phyloP scores from a whole-genome alignment of 345 rosid species.

The Rhodamnia rubescens region DNA sequence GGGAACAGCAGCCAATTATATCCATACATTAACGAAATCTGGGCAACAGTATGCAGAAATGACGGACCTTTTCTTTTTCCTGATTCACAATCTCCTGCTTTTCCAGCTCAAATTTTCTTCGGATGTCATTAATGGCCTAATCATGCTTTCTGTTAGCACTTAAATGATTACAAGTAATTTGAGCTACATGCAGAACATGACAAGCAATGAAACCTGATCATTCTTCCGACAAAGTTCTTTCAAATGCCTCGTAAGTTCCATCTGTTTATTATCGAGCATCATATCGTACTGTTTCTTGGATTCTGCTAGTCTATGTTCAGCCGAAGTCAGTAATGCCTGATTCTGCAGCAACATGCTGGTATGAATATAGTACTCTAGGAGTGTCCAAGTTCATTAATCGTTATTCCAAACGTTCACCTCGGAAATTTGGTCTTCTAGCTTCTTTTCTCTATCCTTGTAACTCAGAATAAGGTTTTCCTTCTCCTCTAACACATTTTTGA shows the following conservation, averaged over 20 bases:
- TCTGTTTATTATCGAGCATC: conserved; percentile 76
- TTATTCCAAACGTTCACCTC: conserved; percentile 23
- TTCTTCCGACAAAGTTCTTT: conserved; percentile 87
- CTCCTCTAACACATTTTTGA: conserved; percentile 41
- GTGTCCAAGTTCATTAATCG: neutral
- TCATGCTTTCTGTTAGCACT: conserved; percentile 6
- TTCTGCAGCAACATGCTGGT: conserved; percentile 34
- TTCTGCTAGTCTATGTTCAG: conserved; percentile 64
- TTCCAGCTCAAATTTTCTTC: conserved; percentile 77
- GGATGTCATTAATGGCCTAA: conserved; percentile 82
- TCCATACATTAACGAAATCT: neutral
- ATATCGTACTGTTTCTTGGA: conserved; percentile 57
- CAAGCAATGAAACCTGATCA: conserved; percentile 51
- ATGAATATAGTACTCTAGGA: conserved; percentile 1
- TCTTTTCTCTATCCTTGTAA: conserved; percentile 42
- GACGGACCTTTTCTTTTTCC: conserved; percentile 59
- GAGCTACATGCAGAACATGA: conserved; percentile 1
- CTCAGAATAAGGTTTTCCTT: conserved; percentile 55
- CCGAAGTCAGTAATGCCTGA: conserved; percentile 40
- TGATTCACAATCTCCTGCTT: conserved; percentile 48
- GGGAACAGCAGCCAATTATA: conserved; percentile 1
- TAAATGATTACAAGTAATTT: neutral
- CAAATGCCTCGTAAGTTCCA: conserved; percentile 76
- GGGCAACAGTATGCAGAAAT: neutral
- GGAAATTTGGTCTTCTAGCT: conserved; percentile 42